Evolutionary conservation across 2,329 filamentous ascomycete species (phyloP), one percentile per base, ranked within the genome.

Genomic region (Monosporascus sp.): DNA sequence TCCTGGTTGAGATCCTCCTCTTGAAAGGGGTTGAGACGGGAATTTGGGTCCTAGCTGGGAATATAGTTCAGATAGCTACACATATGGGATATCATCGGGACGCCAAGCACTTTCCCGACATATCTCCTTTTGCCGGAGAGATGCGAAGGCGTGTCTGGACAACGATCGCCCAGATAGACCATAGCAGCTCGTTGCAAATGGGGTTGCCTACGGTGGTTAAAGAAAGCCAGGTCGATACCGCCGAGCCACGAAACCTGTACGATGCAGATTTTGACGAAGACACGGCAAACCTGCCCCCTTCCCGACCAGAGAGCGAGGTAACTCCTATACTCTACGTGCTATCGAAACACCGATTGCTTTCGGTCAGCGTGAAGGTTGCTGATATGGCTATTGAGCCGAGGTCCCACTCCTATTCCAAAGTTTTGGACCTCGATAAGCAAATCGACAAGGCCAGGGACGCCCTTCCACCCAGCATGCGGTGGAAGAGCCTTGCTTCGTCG

Each of bases 91-190:
- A 74, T 51, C 75, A 79, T 53, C 66, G 75, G 26, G 76, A 79
- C 54, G 64, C 73, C 1, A 64, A 59, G 17, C 67, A 74, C 52
- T 77, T 74, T 53, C 64, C 69, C 0, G 65, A 64, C n/a, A 69
- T 79, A 22, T 66, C 71, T 1, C 63, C 69, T 1, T 74, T 76
- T 49, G 62, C 71, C n/a, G 71, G 72, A 7, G 76, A 79, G 58
- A 75, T 78, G 68, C 61, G 76, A 34, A 68, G 76, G 19, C 66
- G 76, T 8, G 54, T 71, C 0, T 79, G 76, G 76, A 62, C 67
- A 19, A 63, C 69, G 17, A 64, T 77, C 1, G 66, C 65, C 46
- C 71, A 74, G 61, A 59, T 75, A 19, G 76, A 79, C 52, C 63
- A 73, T 3, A 56, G 71, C 4, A 65, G 74, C 4, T 74, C 73